These are phyloP conservation scores for Mycena maculata DNA, from an alignment of 768 basidiomycete genomes.

Conservation along the genomic window DNA sequence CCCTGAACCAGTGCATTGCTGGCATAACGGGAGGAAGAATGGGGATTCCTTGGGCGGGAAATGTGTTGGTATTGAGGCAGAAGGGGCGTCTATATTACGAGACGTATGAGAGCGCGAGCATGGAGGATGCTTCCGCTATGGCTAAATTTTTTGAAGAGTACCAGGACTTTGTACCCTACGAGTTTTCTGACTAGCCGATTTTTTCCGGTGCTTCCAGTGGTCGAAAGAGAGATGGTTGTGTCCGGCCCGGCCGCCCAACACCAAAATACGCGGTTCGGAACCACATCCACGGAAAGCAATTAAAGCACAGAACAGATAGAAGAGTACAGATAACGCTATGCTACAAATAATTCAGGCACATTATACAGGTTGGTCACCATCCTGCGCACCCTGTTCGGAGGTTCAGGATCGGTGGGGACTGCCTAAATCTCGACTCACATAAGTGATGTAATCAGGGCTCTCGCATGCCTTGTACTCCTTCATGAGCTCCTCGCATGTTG, in stretches of 20 bases:
- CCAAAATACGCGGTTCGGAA: no score
- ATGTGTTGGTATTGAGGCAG: constrained; percentile 28
- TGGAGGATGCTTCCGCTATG: constrained; percentile 24
- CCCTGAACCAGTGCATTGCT: constrained; percentile 18
- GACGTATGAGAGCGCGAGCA: constrained; percentile 21
- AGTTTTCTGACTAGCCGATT: no score
- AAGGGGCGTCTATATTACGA: constrained; percentile 20
- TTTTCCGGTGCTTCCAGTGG: no score
- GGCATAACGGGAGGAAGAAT: constrained; percentile 14
- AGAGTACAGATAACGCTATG: constrained; percentile 19
- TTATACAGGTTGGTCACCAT: constrained; percentile 39
- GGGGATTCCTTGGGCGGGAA: constrained; percentile 22
- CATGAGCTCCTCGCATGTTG: constrained; percentile 86
- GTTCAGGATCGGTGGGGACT: background rate
- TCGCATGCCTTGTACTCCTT: constrained; percentile 98
- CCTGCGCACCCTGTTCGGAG: constrained; percentile 41
- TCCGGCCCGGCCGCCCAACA: no score
- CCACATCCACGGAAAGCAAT: constrained; percentile 31
- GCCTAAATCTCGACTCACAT: constrained; percentile 57
- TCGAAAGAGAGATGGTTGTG: no score
- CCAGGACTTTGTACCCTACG: constrained; percentile 23
- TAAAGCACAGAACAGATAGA: constrained; percentile 9
- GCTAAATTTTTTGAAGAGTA: constrained; percentile 23
- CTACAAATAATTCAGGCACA: constrained; percentile 21
- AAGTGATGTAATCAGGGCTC: constrained; percentile 92